Evolutionary conservation across 1,139 yeast species (phyloP).

Genomic region (Suhomyces maxii): DNA sequence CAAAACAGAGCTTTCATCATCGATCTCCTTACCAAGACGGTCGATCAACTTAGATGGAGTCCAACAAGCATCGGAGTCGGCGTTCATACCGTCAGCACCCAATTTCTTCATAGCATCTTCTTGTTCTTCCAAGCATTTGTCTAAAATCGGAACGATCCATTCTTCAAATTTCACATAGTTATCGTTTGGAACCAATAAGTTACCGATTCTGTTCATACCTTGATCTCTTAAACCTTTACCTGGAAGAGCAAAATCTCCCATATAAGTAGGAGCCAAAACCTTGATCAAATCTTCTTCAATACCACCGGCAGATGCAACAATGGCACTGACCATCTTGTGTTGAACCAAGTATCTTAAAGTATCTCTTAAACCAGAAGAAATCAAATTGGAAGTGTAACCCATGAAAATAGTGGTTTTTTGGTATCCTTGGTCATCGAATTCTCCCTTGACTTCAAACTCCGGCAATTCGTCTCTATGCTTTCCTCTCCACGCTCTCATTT

Average conservation of each 20-base stretch:
- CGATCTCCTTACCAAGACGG: constrained; percentile 90
- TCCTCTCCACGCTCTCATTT: constrained; percentile 94
- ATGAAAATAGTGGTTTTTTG: constrained; percentile 88
- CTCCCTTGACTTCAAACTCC: constrained; percentile 71
- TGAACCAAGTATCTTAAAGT: constrained; percentile 86
- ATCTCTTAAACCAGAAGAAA: constrained; percentile 91
- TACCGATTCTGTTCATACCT: constrained; percentile 98
- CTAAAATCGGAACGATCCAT: constrained; percentile 95
- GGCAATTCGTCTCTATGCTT: constrained; percentile 61
- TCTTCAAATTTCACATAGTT: constrained; percentile 97
- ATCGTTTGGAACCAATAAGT: constrained; percentile 93
- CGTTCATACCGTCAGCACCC: constrained; percentile 57
- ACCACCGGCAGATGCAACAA: constrained; percentile 97
- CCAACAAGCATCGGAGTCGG: constrained; percentile 59
- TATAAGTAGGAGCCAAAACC: constrained; percentile 90
- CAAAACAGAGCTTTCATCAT: constrained; percentile 89
- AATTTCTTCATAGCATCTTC: constrained; percentile 60
- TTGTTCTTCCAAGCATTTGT: constrained; percentile 85
- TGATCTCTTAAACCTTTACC: constrained; percentile 85
- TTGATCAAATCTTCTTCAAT: constrained; percentile 96
- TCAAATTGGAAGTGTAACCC: constrained; percentile 97
- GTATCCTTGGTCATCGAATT: constrained; percentile 75
- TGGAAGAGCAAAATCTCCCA: constrained; percentile 84
- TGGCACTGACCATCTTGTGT: constrained; percentile 90
- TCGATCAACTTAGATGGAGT: constrained; percentile 93